Base-by-base conservation (phyloP, 2,329 filamentous ascomycete genomes). In the Alternaria brassicae region DNA sequence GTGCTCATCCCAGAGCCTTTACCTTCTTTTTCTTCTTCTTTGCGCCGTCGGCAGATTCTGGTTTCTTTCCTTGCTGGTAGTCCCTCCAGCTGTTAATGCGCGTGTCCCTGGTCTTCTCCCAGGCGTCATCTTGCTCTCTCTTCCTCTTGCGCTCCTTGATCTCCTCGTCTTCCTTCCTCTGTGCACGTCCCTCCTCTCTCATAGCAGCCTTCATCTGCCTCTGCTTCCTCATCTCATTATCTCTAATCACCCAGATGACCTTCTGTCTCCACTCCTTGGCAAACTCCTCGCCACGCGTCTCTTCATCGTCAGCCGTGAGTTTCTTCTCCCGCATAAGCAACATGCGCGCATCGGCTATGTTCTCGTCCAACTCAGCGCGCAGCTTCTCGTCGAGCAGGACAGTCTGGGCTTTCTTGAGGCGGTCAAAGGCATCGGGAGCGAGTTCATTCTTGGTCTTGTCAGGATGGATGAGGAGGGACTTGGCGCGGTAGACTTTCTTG, bases 381-480 rank as follows among this genome's bases (percentile, higher is more conserved):
- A 92, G 86, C 81, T 97, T 97, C 82, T 98, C 94, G 78, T 99
- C 95, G 82, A 96, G 90, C 4, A 99, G 86, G 70, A 92, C 88
- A 2, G 89, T 91, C 75, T 98, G 93, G 0, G 95, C 95, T 80
- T 98, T 97, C 74, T 97, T 97, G 27, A 99, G 86, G 9, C 94
- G 89, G 80, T 99, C 95, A 76, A 99, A 99, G 66, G 95, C 95
- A 72, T 98, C 95, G 3, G 95, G 94, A 0, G 95, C 95, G 48
- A 84, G 86, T 0, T 92, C 90, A 75, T 99, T 98, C 73, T 89
- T 89, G 56, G 95, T 97, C 80, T 99, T 99, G 83, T 99, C 95
- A 6, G 95, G 95, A 82, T 99, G 95, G 82, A 99, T 98, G 48
- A 99, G 88, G 57, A 99, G 89, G n/a, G 95, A 99, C 80, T 97